A percentile compares a stretch with the other conserved stretches of the same genome.
phyloP scores from a whole-genome alignment of 140 eudicot genomes.

The Artemisia princeps region DNA sequence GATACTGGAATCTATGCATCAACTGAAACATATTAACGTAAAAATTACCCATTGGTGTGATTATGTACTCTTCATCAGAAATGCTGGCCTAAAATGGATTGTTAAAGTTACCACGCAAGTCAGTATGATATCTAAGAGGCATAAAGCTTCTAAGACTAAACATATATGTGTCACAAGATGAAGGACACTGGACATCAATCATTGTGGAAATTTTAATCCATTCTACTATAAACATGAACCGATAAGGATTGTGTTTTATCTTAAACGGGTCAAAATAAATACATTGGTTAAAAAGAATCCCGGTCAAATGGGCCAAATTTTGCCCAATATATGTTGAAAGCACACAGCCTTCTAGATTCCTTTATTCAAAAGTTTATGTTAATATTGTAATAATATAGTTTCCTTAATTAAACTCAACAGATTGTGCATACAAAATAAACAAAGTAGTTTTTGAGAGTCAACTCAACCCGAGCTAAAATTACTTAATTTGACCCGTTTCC shows the following conservation, averaged over 20 bases:
- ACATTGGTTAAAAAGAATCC: too few species aligned
- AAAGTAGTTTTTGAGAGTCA: background rate
- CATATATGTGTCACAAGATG: too few species aligned
- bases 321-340: background rate
- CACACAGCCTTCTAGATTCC: background rate
- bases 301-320: background rate
- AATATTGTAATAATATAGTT: background rate
- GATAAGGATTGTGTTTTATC: background rate
- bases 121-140: background rate
- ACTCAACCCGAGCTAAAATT: background rate
- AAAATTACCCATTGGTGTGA: constrained; percentile 71
- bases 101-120: constrained; percentile 13
- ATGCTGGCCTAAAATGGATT: constrained; percentile 41
- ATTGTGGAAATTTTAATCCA: background rate
- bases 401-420: background rate
- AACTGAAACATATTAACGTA: constrained; percentile 8
- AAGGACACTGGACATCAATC: constrained; percentile 17
- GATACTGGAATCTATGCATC: background rate
- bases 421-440: background rate
- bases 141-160: background rate
- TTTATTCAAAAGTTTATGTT: background rate
- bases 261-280: background rate
- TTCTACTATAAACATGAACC: background rate
- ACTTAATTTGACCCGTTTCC: background rate
- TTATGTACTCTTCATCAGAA: constrained; percentile 62